Base-by-base conservation (phyloP, 345 rosid genomes). In the Barbarea vulgaris region DNA sequence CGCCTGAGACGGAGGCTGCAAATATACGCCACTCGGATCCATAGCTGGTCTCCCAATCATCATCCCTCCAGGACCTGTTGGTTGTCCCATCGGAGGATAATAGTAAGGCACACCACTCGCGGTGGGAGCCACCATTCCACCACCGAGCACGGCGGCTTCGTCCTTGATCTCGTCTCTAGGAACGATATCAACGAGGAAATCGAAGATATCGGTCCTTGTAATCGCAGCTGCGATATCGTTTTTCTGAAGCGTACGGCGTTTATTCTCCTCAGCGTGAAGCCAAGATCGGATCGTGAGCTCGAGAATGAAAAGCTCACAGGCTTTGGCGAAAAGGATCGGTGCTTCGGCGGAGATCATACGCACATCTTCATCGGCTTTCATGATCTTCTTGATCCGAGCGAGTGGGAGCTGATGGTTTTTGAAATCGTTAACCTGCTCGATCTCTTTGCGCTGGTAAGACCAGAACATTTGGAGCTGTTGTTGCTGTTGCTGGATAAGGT, bases 281-380 rank as follows among this genome's bases (percentile, higher is more conserved):
- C 98, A 93, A 19, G 98, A 93, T 7, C 98, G 87, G 77, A 93
- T 93, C 18, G 98, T 93, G 58, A 93, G 93, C 70, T 93, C 98
- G 64, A 93, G 85, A 64, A 93, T 89, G 85, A 93, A 93, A 58
- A 93, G 92, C 89, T 93, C 98, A 52, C 98, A 93, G 37, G 98
- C 98, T 75, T 93, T 93, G 33, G 98, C 84, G 78, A 93, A 91
- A 31, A 93, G 85, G 72, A 93, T 87, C 39, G 98, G 98, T 3
- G 96, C 98, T 79, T 91, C 98, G 17, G 97, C 96, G 14, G 98
- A 89, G 86, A 94, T 94, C 98, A 94, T 94, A 54, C 97, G 97
- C 41, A 91, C 97, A 66, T 94, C 98, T 75, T 94, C 97, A 69
- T 94, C 97, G 24, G 97, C 97, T 78, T 94, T 94, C 98, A 94